Conservation (phyloP, 768 basidiomycete genomes). For the Dentipellis fragilis region DNA sequence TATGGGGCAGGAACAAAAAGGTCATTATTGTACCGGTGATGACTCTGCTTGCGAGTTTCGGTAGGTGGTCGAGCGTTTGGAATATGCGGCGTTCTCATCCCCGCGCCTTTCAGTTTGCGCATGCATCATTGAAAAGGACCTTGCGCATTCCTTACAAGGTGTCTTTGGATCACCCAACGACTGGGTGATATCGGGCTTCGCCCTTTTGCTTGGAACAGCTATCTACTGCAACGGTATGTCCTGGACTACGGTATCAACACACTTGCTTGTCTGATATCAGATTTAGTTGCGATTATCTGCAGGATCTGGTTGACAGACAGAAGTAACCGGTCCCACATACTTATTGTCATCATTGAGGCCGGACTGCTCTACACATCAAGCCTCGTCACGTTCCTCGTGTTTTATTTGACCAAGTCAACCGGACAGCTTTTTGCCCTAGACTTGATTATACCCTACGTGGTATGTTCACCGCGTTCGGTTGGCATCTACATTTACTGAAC, state of each 20-base stretch:
- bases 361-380: neutral
- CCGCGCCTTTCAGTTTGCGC: neutral
- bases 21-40: neutral
- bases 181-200: neutral
- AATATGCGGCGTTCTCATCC: neutral
- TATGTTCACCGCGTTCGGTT: neutral
- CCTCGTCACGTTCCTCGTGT: neutral
- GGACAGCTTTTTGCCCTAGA: neutral
- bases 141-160: neutral
- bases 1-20: neutral
- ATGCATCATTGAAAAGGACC: neutral
- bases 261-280: neutral
- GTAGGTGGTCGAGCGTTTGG: too few species aligned
- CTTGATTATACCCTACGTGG: neutral
- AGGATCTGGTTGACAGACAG: neutral
- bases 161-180: neutral
- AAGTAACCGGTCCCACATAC: neutral
- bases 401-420: neutral
- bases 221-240: neutral
- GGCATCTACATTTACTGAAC: neutral
- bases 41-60: neutral
- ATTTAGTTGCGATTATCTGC: neutral
- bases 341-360: neutral
- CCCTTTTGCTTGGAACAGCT: neutral
- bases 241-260: neutral